Conservation (phyloP, 331 rosid species). For the Cydonia oblonga region DNA sequence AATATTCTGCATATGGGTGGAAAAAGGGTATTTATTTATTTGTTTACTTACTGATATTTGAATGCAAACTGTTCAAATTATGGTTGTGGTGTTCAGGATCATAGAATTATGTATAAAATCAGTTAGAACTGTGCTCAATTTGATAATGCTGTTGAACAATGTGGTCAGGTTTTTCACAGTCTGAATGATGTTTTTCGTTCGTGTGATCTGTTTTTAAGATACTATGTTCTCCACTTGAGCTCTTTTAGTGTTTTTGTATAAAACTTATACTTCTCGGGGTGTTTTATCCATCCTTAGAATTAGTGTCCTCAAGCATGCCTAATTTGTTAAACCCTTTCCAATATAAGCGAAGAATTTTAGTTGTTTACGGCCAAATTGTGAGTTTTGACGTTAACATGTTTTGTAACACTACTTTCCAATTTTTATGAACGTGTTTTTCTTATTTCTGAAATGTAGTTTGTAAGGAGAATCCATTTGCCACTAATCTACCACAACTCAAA, state of each 20-base stretch:
- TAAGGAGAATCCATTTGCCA: too few relatives aligned
- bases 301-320: not conserved
- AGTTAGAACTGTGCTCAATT: not conserved
- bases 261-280: too few relatives aligned
- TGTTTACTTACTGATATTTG: not conserved
- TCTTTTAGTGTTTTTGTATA: too few relatives aligned
- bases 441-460: too few relatives aligned
- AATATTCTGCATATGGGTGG: not conserved
- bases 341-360: not conserved
- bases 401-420: not conserved
- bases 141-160: not conserved
- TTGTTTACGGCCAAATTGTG: not conserved
- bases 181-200: not conserved
- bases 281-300: not conserved
- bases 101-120: not conserved
- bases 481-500: too few relatives aligned
- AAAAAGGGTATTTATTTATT: not conserved
- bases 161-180: not conserved
- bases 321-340: not conserved
- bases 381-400: not conserved
- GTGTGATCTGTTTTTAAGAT: not conserved
- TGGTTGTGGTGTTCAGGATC: not conserved
- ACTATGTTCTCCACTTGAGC: too few relatives aligned
- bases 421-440: too few relatives aligned
- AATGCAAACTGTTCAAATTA: not conserved